Base-by-base conservation (phyloP, 2,329 filamentous ascomycete species). In the Exophiala spinifera region DNA sequence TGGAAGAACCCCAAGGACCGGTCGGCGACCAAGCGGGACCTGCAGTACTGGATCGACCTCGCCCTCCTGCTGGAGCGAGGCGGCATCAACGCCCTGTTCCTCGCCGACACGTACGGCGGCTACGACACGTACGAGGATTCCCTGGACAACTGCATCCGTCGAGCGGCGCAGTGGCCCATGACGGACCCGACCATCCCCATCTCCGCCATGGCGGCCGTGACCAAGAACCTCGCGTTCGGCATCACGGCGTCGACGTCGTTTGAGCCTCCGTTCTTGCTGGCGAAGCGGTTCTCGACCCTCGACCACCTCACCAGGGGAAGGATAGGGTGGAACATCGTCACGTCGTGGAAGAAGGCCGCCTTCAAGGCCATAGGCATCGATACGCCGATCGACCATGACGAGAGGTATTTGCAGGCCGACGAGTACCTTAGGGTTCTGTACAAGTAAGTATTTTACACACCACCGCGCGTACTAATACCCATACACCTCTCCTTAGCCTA, bases 281-380 rank as follows among this genome's bases (percentile, higher is more conserved):
- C 82, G 0, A 84, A 84, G 64, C 72, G 82, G 0, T 84, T 86
- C 51, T 84, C 80, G 0, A 83, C 80, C 0, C 66, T 86, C 0
- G 82, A 86, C 54, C 82, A 86, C 65, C 70, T 86, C 40, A 86
- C 83, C 0, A 72, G 76, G 2, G 83, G 83, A 0, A 73, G 83
- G 0, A 76, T 86, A 31, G 83, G 81, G 0, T 85, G 83, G 84
- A 87, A 87, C 57, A 84, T 87, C 17, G 84, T 87, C 0, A 86
- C 83, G 0, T 78, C 74, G 1, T 84, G 79, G 76, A 82, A 82
- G 64, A 84, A 85, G 62, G 75, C 79, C 0, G 82, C 82, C 0
- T 83, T 83, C 66, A 83, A 84, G 62, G 81, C 81, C 0, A 83
- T 85, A 51, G 82, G 82, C 0, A 64, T 84, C 1, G 78, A 83